phyloP scores from a whole-genome alignment of 1,139 yeast species.

The Lodderomyces parapsilosis region DNA sequence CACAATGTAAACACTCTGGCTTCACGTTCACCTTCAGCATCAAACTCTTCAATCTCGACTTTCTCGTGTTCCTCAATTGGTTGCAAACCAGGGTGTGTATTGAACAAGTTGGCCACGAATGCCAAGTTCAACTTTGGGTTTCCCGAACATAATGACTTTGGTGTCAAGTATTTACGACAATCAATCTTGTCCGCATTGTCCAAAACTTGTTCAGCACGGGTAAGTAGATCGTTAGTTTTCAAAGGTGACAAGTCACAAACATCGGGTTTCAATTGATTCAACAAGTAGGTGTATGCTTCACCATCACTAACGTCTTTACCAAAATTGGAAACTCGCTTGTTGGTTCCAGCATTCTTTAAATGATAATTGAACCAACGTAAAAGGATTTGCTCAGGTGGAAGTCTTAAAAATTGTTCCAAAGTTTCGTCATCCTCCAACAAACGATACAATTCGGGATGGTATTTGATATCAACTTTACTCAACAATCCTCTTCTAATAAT shows the following conservation, averaged over 20 bases:
- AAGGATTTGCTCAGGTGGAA: conserved; percentile 96
- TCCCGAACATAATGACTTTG: conserved; percentile 90
- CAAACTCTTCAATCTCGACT: conserved; percentile 89
- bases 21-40: conserved; percentile 99
- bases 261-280: conserved; percentile 86
- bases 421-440: conserved; percentile 95
- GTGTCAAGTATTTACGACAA: conserved; percentile 92
- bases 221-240: conserved; percentile 65
- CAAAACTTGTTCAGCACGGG: conserved; percentile 85
- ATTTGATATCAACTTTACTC: conserved; percentile 90
- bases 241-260: conserved; percentile 80
- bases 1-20: conserved; percentile 97
- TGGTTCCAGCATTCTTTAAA: conserved; percentile 89
- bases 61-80: conserved; percentile 92
- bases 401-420: conserved; percentile 88
- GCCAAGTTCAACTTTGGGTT: conserved; percentile 96
- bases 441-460: conserved; percentile 95
- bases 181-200: conserved; percentile 86
- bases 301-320: conserved; percentile 90
- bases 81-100: conserved; percentile 94
- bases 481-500: conserved; percentile 93
- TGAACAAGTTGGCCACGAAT: conserved; percentile 94
- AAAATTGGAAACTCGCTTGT: conserved; percentile 82
- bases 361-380: conserved; percentile 98
- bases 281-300: conserved; percentile 86